These are phyloP conservation scores for Echites panduratus DNA, from an alignment of 257 asterid species.

Conservation along the genomic window DNA sequence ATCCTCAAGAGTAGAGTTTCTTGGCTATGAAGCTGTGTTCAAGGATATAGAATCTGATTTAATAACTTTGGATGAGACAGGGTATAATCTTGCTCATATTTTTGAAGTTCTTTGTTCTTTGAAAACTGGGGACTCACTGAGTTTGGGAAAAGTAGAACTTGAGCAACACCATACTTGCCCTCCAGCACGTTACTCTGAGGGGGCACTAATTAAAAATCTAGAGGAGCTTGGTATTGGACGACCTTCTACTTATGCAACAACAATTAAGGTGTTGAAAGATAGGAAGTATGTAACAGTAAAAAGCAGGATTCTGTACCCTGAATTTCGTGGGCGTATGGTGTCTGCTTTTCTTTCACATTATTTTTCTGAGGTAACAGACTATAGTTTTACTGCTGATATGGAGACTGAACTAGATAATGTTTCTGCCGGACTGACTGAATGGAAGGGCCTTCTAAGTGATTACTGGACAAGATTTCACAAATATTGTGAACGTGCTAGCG, in stretches of 20 bases:
- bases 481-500: slow-evolving; percentile 60
- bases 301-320: slow-evolving; percentile 59
- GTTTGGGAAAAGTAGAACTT: slow-evolving; percentile 48
- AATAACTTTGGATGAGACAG: slow-evolving; percentile 32
- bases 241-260: slow-evolving; percentile 90
- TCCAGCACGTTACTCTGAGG: slow-evolving; percentile 82
- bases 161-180: slow-evolving; percentile 72
- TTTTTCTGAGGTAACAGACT: slow-evolving; percentile 90
- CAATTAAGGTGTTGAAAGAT: slow-evolving; percentile 84
- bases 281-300: slow-evolving; percentile 63
- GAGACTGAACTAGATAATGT: slow-evolving; percentile 96
- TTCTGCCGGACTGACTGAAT: slow-evolving; percentile 83
- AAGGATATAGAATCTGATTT: slow-evolving; percentile 52
- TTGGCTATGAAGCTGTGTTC: slow-evolving; percentile 61
- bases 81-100: slow-evolving; percentile 24
- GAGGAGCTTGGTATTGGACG: slow-evolving; percentile 99
- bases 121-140: slow-evolving; percentile 44
- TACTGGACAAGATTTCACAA: slow-evolving; percentile 92
- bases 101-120: slow-evolving; percentile 52
- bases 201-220: slow-evolving; percentile 67
- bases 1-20: slow-evolving; percentile 62
- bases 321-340: slow-evolving; percentile 97
- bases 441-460: slow-evolving; percentile 94
- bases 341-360: slow-evolving; percentile 80
- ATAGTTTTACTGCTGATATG: slow-evolving; percentile 94